Base-by-base conservation (phyloP, 169 alveolate species). In the Cystoisospora suis region DNA sequence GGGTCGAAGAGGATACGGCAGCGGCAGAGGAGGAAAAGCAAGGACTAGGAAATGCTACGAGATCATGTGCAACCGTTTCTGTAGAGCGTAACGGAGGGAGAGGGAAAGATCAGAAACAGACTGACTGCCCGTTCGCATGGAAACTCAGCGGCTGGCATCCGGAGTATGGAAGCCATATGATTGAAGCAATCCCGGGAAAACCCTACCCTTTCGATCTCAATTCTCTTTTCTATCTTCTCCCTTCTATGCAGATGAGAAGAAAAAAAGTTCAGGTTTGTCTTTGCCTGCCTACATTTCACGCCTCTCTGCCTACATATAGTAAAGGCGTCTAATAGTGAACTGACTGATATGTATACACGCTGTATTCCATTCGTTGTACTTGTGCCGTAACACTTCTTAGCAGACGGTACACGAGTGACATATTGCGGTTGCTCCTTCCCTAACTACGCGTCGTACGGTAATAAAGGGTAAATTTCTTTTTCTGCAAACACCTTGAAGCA, bases 111-210 rank as follows among this genome's bases (percentile, higher is more conserved):
- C n/a, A n/a, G n/a, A n/a, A n/a, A n/a, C n/a, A n/a, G n/a, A n/a
- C n/a, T n/a, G n/a, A n/a, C n/a, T n/a, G n/a, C n/a, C n/a, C n/a
- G n/a, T n/a, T n/a, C n/a, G 38, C 29, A 53, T 72, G 83, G 83
- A 46, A 38, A 53, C 3, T 72, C 38, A 72, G 83, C 27, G 32
- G 83, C 15, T 91, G 94, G 94, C 94, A 83, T 29, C 92, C 89
- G 20, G 94, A 91, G 34, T 91, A 80, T 42, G 91, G 86, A n/a
- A 6, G 47, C 38, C 47, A 47, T 77, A 86, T 87, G 91, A n/a
- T 91, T 32, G 94, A 91, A 75, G 91, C 94, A 45, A 56, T 77
- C 40, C 94, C 94, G 4, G 86, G 86, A 15, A 6, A 69, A 9
- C 81, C 93, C 12, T 86, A 45, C 79, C 32, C 3, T 44, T 65